Conservation (phyloP, 371 early-diverging fungal species). For the Globomyces sp. region DNA sequence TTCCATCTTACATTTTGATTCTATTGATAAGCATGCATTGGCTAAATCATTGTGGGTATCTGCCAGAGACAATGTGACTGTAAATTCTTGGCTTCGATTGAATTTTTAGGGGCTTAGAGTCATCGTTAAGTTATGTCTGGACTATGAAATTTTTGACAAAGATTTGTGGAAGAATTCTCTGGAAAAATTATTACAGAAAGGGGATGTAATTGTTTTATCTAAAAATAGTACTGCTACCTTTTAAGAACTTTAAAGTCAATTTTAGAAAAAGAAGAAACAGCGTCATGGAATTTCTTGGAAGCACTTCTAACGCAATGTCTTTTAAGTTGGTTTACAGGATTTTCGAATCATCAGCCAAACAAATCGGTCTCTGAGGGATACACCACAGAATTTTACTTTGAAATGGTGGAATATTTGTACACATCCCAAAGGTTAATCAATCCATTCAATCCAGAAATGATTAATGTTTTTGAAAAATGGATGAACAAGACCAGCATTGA, state of each 20-base stretch:
- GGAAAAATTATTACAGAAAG: constrained; percentile 30
- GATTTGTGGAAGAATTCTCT: constrained; percentile 53
- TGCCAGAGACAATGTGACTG: constrained; percentile 49
- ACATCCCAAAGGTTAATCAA: no score
- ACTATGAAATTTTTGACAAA: constrained; percentile 51
- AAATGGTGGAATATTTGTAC: no score
- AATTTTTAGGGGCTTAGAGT: constrained; percentile 39
- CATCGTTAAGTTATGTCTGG: constrained; percentile 61
- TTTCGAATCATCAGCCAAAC: constrained; percentile 26
- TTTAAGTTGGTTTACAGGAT: not conserved
- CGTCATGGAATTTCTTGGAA: constrained; percentile 28
- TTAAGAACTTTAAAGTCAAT: not conserved
- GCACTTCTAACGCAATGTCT: constrained; percentile 25
- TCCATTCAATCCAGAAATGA: not conserved
- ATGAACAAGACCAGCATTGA: no score
- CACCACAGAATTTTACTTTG: no score
- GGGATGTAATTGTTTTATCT: constrained; percentile 13
- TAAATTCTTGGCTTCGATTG: constrained; percentile 5
- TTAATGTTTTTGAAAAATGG: not conserved
- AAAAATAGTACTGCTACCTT: not conserved
- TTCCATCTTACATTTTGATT: constrained; percentile 48
- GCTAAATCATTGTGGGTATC: constrained; percentile 60
- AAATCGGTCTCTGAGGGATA: constrained; percentile 1
- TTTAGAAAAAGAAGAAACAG: not conserved
- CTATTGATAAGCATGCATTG: constrained; percentile 56